phyloP scores from a whole-genome alignment of 768 basidiomycete species.

The Tephrocybe sp. region DNA sequence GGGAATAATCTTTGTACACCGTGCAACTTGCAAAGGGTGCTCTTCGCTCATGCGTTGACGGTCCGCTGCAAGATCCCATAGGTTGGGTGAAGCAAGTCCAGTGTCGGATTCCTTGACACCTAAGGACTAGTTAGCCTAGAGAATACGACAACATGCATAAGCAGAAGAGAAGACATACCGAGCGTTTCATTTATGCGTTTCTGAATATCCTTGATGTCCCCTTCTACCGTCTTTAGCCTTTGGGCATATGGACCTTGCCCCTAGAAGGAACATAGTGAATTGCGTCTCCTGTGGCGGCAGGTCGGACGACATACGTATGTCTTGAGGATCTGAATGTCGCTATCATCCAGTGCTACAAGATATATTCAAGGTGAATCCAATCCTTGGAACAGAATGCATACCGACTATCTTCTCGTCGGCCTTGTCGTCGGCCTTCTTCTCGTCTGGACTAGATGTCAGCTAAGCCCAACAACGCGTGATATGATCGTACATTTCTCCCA shows the following conservation, averaged over 20 bases:
- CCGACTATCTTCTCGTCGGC: slow-evolving; percentile 92
- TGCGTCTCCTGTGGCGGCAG: neutral
- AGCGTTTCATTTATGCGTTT: slow-evolving; percentile 98
- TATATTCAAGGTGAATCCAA: slow-evolving; percentile 10
- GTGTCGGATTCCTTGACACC: slow-evolving; percentile 99
- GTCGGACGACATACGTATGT: slow-evolving; percentile 71
- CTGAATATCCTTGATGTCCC: slow-evolving; percentile 94
- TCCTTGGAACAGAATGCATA: slow-evolving; percentile 29
- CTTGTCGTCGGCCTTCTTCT: slow-evolving; percentile 86
- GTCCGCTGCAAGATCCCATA: slow-evolving; percentile 97
- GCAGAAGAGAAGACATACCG: slow-evolving; percentile 44
- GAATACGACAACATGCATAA: neutral
- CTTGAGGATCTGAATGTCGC: slow-evolving; percentile 98
- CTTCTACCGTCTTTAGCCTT: slow-evolving; percentile 84
- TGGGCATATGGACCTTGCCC: slow-evolving; percentile 97
- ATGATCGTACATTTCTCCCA: slow-evolving; percentile 91
- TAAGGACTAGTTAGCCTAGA: slow-evolving; percentile 28
- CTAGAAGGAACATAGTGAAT: slow-evolving; percentile 39
- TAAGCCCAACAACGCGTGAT: neutral
- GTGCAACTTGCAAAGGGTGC: slow-evolving; percentile 93
- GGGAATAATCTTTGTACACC: slow-evolving; percentile 98
- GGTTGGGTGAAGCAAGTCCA: slow-evolving; percentile 92
- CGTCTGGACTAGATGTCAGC: slow-evolving; percentile 46
- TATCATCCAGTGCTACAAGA: slow-evolving; percentile 84
- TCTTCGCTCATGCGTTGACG: slow-evolving; percentile 88